Base-by-base conservation (phyloP, 345 rosid species). In the Eutrema heterophyllum region DNA sequence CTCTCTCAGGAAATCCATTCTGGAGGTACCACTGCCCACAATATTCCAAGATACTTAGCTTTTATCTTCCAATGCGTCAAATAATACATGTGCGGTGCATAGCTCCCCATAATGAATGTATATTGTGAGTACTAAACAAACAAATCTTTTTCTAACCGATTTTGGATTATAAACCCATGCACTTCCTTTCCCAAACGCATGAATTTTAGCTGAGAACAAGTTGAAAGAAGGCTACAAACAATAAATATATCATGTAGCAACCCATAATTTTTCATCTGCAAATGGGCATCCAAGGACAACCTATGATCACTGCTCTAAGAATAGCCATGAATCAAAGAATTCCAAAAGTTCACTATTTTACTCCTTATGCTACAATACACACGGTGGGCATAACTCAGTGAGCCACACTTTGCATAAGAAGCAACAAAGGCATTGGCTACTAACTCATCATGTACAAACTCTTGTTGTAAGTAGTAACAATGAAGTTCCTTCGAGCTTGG, bases 261-360 rank as follows among this genome's bases (percentile, higher is more conserved):
- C 38, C 86, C 81, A 32, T 73, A 81, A 26, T 2, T 9, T 52
- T 51, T 79, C 92, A 89, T 84, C 78, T 84, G 72, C 67, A 49
- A 54, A 67, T 66, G 72, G 11, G 75, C 79, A 27, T 82, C 69
- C 52, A 87, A 67, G 53, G 92, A 88, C 72, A 75, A 71, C 50
- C 32, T 58, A 50, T 89, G 83, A 79, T 83, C 77, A 74, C 80
- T 84, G 68, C 81, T 86, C 64, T 84, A 87, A 9, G 84, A 85
- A 65, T 72, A 77, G 8, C 86, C 89, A 39, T 82, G 77, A 15
- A 87, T 84, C 69, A 89, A 70, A 29, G 92, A 90, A 83, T 89
- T 89, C 92, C 90, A 89, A 66, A 90, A 84, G 76, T 69, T 87
- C 33, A 83, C 85, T 2, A 81, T 86, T 81, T 81, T 87, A 9